phyloP scores from a whole-genome alignment of 257 asterid species.

The Scutellaria barbata region DNA sequence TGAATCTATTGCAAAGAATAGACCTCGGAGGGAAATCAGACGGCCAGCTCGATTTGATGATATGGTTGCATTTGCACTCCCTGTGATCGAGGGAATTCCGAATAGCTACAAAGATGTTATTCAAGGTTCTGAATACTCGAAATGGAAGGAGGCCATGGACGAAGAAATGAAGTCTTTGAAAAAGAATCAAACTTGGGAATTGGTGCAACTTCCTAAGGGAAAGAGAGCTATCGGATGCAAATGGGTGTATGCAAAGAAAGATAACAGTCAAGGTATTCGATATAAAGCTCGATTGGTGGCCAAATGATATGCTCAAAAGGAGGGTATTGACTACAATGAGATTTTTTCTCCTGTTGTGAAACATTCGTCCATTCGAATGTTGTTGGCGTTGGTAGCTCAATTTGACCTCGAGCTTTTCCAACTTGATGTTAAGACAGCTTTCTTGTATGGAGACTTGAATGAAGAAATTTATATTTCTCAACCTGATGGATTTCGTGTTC shows the following conservation, averaged over 20 bases:
- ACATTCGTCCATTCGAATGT: too few species aligned
- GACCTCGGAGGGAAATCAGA: neutral
- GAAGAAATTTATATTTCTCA: too few species aligned
- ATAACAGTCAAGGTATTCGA: neutral
- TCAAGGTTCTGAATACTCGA: neutral
- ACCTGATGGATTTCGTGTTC: too few species aligned
- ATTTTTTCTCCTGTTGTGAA: neutral
- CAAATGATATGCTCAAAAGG: neutral
- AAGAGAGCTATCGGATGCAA: too few species aligned
- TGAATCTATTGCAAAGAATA: neutral
- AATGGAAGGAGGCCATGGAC: neutral
- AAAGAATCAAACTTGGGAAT: neutral
- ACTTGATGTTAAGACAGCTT: neutral
- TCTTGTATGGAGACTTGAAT: neutral
- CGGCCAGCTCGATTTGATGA: neutral
- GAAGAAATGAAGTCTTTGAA: conserved; percentile 1
- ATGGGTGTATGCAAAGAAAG: neutral
- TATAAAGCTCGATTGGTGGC: neutral
- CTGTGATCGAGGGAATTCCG: neutral
- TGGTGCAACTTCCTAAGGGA: too few species aligned
- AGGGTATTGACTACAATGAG: neutral
- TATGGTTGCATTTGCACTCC: neutral
- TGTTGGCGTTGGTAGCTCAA: neutral
- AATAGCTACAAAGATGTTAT: neutral
- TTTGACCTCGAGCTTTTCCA: neutral